Evolutionary conservation across 257 asterid genomes (phyloP), one percentile per base, ranked within the genome.

Genomic region (Eustoma russellianum): DNA sequence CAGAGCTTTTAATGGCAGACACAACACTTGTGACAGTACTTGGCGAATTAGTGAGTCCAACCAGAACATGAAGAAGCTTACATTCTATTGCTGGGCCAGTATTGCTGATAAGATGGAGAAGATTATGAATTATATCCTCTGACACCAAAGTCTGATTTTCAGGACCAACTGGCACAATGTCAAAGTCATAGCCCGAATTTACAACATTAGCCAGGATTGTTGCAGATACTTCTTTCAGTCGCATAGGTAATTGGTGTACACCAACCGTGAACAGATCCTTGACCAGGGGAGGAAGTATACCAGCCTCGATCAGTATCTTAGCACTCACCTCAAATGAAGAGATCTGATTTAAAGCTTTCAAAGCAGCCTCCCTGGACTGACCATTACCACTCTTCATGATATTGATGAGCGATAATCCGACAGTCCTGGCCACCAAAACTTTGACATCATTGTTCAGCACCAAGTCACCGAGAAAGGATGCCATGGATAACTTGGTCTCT

Each of bases 21-120:
- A 79, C 94, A 2, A 85, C 88, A 15, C 79, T 74, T 9, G 70
- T 70, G 5, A 87, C 93, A 0, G 92, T 79, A n/a, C 82, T 62
- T 4, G 72, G 59, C 9, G 86, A 77, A 58, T 73, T 61, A 0
- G 98, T 80, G 46, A 92, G 97, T 58, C 98, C 98, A 13, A 92
- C 85, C 14, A 92, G 91, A 48, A 92, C 90, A 71, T 87, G 97
- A 55, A 88, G 83, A 65, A 92, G 95, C 81, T 79, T 88, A 72
- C 93, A 87, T 77, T 70, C 95, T 35, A 92, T 88, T 41, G 98
- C 63, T 10, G 98, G 98, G 53, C 98, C 98, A 0, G 97, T 92
- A 78, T 87, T 92, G 81, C 84, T 85, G 18, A 92, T 92, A 40
- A 88, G 98, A 57, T 81, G 83, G 17, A 92, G 74, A 30, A 92